Base-by-base conservation (phyloP, 2,329 filamentous ascomycete genomes). In the Didymosphaeria variabile region DNA sequence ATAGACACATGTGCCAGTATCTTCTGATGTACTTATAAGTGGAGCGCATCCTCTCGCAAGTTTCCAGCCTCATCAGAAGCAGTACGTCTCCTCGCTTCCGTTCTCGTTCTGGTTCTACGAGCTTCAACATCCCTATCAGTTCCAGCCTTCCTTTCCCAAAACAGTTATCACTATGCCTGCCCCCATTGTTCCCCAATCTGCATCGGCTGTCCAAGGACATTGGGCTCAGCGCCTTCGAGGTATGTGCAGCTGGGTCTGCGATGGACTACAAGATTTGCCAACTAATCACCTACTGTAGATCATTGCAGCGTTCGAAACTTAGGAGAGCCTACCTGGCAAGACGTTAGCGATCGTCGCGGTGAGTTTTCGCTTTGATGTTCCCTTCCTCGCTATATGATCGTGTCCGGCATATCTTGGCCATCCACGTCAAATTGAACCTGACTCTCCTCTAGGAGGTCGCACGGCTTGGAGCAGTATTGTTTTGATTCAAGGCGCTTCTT, bases 321-420 rank as follows among this genome's bases (percentile, higher is more conserved):
- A 9, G 67, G 67, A 29, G 72, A 74, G 13, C 72, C 75, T 6
- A 61, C 63, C 10, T 78, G 68, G 51, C 75, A 77, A 55, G 75
- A 77, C 34, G 67, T 78, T 3, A 78, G 76, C 56, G 77, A 79
- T 60, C 75, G 76, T 55, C 65, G 77, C 65, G 77, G 77, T 79
- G 66, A 57, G 67, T 29, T 31, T 10, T 47, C 0, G 17, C 19
- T 38, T 17, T n/a, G 13, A 53, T 44, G 36, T n/a, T 40, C 38
- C 9, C 17, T 19, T 6, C 38, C 15, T 40, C 38, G 38, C 26
- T 29, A 4, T n/a, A n/a, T n/a, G n/a, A n/a, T n/a, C n/a, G n/a
- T n/a, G n/a, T n/a, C n/a, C n/a, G n/a, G n/a, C n/a, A n/a, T 17
- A 17, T 13, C 36, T 38, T 17, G 8, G 13, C 15, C 13, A 38